Base-by-base conservation (phyloP, 2,329 filamentous ascomycete genomes). In the Cryphonectria carpinicola region DNA sequence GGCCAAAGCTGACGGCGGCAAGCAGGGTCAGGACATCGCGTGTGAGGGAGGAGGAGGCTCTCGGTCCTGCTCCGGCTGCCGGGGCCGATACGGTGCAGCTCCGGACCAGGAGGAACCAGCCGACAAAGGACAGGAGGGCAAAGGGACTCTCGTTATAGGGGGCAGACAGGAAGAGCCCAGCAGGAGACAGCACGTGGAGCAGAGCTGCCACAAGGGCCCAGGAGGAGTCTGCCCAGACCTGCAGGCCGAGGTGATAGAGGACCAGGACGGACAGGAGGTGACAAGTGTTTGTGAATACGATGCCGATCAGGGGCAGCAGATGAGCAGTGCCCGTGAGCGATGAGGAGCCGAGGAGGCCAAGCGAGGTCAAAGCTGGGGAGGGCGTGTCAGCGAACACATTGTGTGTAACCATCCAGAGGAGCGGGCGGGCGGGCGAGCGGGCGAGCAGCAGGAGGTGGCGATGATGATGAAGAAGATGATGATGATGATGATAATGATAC, bases 81-180 rank as follows among this genome's bases (percentile, higher is more conserved):
- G 68, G 46, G 66, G 35, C 4, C 65, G 41, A 19, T 73, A 56
- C 22, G 13, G 66, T 11, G 84, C 84, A 76, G 76, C 83, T 83
- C 61, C 85, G 84, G 1, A 88, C 87, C 78, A 95, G 96, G 64
- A 92, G 79, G 41, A 92, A 85, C 76, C 90, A 90, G 0, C 94
- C 96, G 0, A 85, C 75, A 76, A 98, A 93, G 56, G 92, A 92
- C 46, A 97, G 83, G 32, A 93, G 84, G 0, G 95, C 90, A 80
- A 94, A 98, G 0, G 91, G 80, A 73, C 92, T 89, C 82, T 99
- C 96, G 13, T 89, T 87, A 79, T 96, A 97, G 0, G 95, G 94
- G 0, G 95, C 92, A 0, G 92, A 95, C 25, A 99, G 87, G 78
- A 99, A 98, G 2, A 98, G 81, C 0, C 95, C 95, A 0, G 93